Conservation (phyloP, 331 rosid genomes). For the Quercus tomentella region DNA sequence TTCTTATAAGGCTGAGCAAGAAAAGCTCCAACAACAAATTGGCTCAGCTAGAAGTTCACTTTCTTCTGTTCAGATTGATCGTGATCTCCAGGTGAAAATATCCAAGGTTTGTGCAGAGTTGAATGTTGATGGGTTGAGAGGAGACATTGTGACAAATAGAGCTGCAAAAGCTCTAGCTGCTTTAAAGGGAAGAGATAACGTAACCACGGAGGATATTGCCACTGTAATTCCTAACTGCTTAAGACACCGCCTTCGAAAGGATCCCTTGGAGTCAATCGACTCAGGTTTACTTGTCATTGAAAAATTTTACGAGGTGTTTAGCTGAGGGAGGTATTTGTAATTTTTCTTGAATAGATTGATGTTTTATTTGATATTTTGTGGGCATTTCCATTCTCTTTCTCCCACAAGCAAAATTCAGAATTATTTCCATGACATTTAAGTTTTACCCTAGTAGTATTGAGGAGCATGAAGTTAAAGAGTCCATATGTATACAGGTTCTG, state of each 20-base stretch:
- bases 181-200: conserved; percentile 75
- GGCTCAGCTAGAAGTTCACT: conserved; percentile 64
- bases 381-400: conserved; percentile 16
- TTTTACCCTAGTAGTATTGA: not conserved
- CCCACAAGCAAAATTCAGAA: conserved; percentile 19
- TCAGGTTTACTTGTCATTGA: conserved; percentile 88
- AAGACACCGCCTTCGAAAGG: conserved; percentile 95
- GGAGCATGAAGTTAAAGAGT: not conserved
- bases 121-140: conserved; percentile 97
- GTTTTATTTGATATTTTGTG: conserved; percentile 4
- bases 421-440: conserved; percentile 9
- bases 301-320: conserved; percentile 81
- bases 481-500: not conserved
- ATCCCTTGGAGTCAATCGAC: conserved; percentile 92
- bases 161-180: conserved; percentile 94
- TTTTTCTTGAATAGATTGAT: conserved; percentile 30
- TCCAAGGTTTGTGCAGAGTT: conserved; percentile 84
- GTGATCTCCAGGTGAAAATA: conserved; percentile 77
- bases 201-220: conserved; percentile 77
- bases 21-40: conserved; percentile 68
- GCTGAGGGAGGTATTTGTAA: conserved; percentile 39
- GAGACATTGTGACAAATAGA: conserved; percentile 88
- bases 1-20: conserved; percentile 66
- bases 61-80: conserved; percentile 70
- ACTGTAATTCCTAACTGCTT: conserved; percentile 94